phyloP scores from a whole-genome alignment of 495 filamentous ascomycete genomes.

The Xylaria castorea region DNA sequence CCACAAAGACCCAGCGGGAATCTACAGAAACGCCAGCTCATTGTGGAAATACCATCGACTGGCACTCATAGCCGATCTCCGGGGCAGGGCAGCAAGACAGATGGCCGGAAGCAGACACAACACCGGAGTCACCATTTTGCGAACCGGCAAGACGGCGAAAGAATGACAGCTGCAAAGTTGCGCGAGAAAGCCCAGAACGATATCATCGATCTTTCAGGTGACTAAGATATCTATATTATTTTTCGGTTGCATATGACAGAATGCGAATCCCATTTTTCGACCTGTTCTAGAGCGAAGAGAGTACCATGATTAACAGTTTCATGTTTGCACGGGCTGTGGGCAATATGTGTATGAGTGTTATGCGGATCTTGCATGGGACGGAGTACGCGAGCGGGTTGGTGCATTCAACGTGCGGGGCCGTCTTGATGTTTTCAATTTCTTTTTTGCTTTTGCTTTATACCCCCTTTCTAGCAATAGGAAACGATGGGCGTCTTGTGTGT shows the following conservation, averaged over 20 bases:
- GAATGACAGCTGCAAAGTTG: slow-evolving; percentile 12
- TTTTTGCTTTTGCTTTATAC: slow-evolving; percentile 23
- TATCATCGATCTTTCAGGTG: slow-evolving; percentile 26
- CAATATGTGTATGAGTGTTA: not conserved
- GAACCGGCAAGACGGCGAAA: slow-evolving; percentile 2
- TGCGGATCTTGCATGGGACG: slow-evolving; percentile 19
- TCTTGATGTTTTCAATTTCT: not conserved
- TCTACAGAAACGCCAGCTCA: not conserved
- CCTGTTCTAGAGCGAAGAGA: not conserved
- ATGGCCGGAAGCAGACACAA: slow-evolving; percentile 5
- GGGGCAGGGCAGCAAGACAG: not conserved
- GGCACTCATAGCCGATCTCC: not conserved
- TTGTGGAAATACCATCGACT: slow-evolving; percentile 18
- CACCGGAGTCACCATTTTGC: slow-evolving; percentile 16
- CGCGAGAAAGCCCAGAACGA: not conserved
- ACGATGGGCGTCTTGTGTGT: not conserved
- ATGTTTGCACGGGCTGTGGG: not conserved
- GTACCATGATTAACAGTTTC: not conserved
- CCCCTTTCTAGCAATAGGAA: slow-evolving; percentile 12
- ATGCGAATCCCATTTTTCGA: not conserved
- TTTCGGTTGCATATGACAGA: not conserved
- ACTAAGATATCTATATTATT: not conserved
- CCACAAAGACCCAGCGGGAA: not conserved
- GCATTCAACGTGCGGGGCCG: slow-evolving; percentile 8
- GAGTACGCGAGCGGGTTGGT: slow-evolving; percentile 13